Conservation (phyloP, 129 eudicot genomes). For the Flaveria bidentis region DNA sequence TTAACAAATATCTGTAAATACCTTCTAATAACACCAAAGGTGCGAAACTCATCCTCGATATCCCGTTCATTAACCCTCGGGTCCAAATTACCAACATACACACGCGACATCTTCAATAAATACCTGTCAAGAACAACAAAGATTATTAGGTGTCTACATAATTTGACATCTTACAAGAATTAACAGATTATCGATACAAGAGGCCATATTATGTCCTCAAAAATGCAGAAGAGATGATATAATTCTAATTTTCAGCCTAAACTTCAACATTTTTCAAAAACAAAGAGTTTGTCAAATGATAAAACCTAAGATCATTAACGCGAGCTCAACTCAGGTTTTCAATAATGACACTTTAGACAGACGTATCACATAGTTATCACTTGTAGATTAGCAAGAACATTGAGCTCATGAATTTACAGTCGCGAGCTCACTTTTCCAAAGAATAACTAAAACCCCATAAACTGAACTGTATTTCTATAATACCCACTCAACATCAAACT, state of each 20-base stretch:
- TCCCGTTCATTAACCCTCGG: conserved; percentile 77
- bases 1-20: conserved; percentile 10
- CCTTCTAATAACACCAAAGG: conserved; percentile 74
- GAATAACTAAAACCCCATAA: conserved; percentile 7
- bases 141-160: background rate
- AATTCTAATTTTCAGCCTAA: background rate
- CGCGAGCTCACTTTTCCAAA: too few relatives aligned
- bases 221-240: background rate
- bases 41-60: conserved; percentile 82
- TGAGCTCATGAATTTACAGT: background rate
- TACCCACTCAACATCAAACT: too few relatives aligned
- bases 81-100: conserved; percentile 81
- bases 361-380: conserved; percentile 13
- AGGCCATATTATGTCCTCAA: conserved; percentile 1
- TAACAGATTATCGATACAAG: background rate
- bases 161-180: background rate
- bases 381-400: too few relatives aligned
- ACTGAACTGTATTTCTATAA: background rate
- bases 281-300: background rate
- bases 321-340: too few relatives aligned
- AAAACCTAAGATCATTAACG: too few relatives aligned
- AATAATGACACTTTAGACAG: background rate
- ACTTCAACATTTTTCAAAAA: background rate
- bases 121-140: conserved; percentile 34
- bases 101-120: conserved; percentile 64